Percentiles rank a stretch among this genome's conserved stretches.
These are phyloP conservation scores for Leucogyrophana mollusca DNA, from an alignment of 768 basidiomycete species.

Conservation along the genomic window DNA sequence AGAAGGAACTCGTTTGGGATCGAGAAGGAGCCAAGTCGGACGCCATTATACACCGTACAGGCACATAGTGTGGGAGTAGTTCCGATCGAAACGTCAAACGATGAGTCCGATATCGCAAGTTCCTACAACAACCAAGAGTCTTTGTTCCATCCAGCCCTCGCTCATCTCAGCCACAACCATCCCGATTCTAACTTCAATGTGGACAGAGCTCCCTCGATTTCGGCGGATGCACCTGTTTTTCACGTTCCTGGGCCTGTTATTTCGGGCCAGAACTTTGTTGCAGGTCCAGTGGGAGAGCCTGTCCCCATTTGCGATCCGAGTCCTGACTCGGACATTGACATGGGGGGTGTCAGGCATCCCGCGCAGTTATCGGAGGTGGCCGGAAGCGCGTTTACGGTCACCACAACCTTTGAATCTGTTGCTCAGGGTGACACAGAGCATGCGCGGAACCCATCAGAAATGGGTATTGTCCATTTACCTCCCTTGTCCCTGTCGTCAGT, in stretches of 20 bases:
- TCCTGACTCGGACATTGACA: conserved; percentile 4
- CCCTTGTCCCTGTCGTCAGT: conserved; percentile 25
- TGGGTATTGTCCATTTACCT: conserved; percentile 41
- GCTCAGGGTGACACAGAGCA: not conserved
- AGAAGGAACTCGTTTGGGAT: too few relatives aligned
- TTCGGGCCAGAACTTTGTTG: conserved; percentile 1
- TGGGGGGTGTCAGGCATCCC: conserved; percentile 11
- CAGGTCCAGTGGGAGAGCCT: conserved; percentile 11
- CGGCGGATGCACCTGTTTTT: not conserved
- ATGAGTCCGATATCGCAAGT: too few relatives aligned
- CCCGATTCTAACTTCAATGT: too few relatives aligned
- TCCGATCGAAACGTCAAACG: too few relatives aligned
- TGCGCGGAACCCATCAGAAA: conserved; percentile 39
- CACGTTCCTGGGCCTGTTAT: not conserved
- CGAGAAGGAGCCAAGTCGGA: too few relatives aligned
- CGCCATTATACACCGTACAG: too few relatives aligned
- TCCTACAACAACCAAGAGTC: too few relatives aligned
- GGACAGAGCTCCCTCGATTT: not conserved
- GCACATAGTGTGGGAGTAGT: too few relatives aligned
- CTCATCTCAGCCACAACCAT: too few relatives aligned
- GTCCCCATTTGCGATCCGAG: not conserved
- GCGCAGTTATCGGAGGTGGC: conserved; percentile 15
- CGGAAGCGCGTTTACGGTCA: conserved; percentile 10
- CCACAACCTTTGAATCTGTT: not conserved
- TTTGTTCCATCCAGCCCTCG: too few relatives aligned